Evolutionary conservation across 2,329 filamentous ascomycete species (phyloP), one percentile per base, ranked within the genome.

Genomic region (Phoma sp.): DNA sequence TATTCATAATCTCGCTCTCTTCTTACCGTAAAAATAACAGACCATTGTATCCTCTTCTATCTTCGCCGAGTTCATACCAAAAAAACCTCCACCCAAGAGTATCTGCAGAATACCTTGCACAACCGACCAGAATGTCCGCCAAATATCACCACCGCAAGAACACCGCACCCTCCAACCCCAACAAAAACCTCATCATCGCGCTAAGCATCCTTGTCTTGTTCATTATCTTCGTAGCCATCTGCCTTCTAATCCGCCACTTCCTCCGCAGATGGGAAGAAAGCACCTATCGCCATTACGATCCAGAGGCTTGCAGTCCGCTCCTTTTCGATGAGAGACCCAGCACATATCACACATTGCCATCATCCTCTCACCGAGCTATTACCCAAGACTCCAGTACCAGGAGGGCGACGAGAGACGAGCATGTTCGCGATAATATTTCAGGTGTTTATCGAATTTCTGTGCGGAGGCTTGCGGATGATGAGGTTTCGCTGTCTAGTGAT

Each of bases 391-490:
- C n/a, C 3, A 20, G 42, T 6, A 25, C 3, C 5, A 36, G 42
- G 18, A 42, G 37, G n/a, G 42, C 14, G 29, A 32, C 32, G 10
- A 37, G 43, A 6, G 18, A 30, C 29, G 32, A 47, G 10, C 21
- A 20, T 6, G 2, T 43, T 7, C 37, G 18, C n/a, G 15, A 53
- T 3, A 11, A 37, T 17, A 18, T 47, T 17, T 36, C 43, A 15
- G 37, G 7, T 3, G 11, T 43, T 3, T 47, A 53, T 23, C 50
- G 25, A 10, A 53, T 53, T 11, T 42, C 37, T 2, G 32, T 37
- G 11, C 23, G 21, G 7, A 28, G 20, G 7, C 14, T 26, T 4
- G 15, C n/a, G 9, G 28, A 29, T 7, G 32, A 26, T 5, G 25
- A 30, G 4, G 30, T 20, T n/a, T 43, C 46, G 4, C 18, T 21